A percentile compares a stretch with the other conserved stretches of the same genome.
phyloP scores from a whole-genome alignment of 116 monocot species.

The Dioscorea cayenensis region DNA sequence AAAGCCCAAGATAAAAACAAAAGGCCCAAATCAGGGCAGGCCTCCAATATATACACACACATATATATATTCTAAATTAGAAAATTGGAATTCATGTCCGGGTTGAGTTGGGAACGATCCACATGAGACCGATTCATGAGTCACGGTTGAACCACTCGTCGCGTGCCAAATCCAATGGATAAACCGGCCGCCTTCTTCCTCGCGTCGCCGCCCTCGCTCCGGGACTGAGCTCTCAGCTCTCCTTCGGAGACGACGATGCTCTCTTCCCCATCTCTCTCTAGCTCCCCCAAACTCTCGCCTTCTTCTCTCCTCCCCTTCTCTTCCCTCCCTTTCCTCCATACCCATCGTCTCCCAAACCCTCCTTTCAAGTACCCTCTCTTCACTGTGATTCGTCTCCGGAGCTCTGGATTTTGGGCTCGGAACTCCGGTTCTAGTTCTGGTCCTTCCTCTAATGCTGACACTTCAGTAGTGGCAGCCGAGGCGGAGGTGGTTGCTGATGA shows the following conservation, averaged over 20 bases:
- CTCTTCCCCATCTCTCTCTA: neutral
- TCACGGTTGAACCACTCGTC: too few species aligned
- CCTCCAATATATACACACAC: too few species aligned
- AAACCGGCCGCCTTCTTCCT: neutral
- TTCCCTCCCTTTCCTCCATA: neutral
- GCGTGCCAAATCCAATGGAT: neutral
- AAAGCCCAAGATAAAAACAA: too few species aligned
- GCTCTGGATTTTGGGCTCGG: neutral
- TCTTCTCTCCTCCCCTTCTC: neutral
- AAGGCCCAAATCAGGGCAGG: too few species aligned
- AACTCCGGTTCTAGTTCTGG: neutral
- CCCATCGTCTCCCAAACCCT: neutral
- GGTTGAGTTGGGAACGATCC: too few species aligned
- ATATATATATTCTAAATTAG: too few species aligned
- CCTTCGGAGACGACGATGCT: neutral
- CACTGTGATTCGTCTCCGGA: neutral
- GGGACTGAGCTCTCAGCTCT: neutral
- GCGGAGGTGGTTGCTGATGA: neutral
- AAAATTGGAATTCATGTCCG: too few species aligned
- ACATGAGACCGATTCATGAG: too few species aligned
- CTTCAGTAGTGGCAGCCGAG: neutral
- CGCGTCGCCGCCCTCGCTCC: neutral
- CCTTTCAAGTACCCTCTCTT: neutral
- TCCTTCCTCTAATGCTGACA: neutral
- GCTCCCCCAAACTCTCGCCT: neutral